phyloP scores from a whole-genome alignment of 345 rosid genomes.

The Ceriops zippeliana region DNA sequence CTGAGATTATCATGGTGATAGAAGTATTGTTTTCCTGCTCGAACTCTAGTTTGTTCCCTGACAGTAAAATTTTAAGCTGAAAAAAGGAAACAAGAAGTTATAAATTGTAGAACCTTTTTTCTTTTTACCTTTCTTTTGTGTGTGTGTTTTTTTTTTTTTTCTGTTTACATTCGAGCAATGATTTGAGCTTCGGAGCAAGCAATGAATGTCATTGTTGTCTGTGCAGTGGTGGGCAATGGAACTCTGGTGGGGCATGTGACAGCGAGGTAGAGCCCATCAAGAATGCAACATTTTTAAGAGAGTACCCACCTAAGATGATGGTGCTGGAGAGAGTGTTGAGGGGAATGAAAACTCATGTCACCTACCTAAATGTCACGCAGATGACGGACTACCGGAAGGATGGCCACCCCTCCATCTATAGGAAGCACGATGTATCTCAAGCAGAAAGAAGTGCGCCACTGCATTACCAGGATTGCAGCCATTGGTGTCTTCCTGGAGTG shows the following conservation, averaged over 20 bases:
- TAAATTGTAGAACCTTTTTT: not conserved
- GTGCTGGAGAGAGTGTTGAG: conserved; percentile 67
- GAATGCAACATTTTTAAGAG: conserved; percentile 59
- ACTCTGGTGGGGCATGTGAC: conserved; percentile 91
- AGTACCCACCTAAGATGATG: conserved; percentile 74
- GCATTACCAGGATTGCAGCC: conserved; percentile 90
- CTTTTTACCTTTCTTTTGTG: not conserved
- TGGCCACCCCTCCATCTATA: conserved; percentile 87
- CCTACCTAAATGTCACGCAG: conserved; percentile 75
- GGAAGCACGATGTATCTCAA: conserved; percentile 41
- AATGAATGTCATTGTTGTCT: not conserved
- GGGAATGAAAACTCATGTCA: conserved; percentile 75
- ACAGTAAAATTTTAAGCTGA: not conserved
- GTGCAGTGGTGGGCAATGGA: conserved; percentile 97
- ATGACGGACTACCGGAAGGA: conserved; percentile 89
- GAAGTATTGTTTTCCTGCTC: not conserved
- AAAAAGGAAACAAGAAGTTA: not conserved
- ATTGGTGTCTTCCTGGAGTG: conserved; percentile 99
- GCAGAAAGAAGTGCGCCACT: conserved; percentile 55
- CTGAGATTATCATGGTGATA: not conserved
- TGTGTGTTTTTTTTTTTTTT: too few species aligned
- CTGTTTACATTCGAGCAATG: not conserved
- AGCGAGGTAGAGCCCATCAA: conserved; percentile 80
- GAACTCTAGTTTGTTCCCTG: not conserved
- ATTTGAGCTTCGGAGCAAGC: not conserved